Evolutionary conservation across 2,329 filamentous ascomycete species (phyloP), one percentile per base, ranked within the genome.

Genomic region (Teratosphaeria epicoccoides): DNA sequence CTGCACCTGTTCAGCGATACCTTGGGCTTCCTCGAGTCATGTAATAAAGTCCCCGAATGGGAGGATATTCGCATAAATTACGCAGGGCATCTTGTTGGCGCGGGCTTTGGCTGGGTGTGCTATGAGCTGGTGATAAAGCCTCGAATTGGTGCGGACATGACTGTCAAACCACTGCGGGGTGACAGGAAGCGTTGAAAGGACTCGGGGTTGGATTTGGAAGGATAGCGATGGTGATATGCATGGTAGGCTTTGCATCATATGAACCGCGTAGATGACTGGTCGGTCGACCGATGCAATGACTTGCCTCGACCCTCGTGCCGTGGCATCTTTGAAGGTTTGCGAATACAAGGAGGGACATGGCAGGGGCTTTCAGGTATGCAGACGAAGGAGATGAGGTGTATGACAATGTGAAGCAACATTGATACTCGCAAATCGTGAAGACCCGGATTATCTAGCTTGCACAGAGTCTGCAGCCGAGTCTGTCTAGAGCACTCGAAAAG

Each of bases 391-490:
- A 29, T 11, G 33, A 40, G 33, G 20, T 6, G 33, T 17, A 29
- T 7, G 2, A 6, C 33, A 40, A 14, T 40, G 33, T 40, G 33
- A 40, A 40, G 33, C 33, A 40, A 40, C 33, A 40, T 24, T 40
- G 23, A 37, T 25, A 46, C 49, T 26, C 33, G 24, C 49, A 22
- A 29, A 29, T 48, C 45, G 49, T 47, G 43, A 49, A 52, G 48
- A 53, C 55, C 52, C 54, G 54, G 59, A 52, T 61, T 61, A 49
- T 61, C 59, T 61, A 55, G 51, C 59, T 61, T 61, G 55, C 53
- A 53, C 59, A 57, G 52, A 54, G 56, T 46, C 55, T 55, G 52
- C 46, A 58, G 56, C 56, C 55, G 47, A 51, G 55, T 51, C 49
- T 43, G 26, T 49, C 28, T 43, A 43, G 25, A 46, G 25, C 40